Evolutionary conservation across 2,329 filamentous ascomycete genomes (phyloP), one percentile per base, ranked within the genome.

Genomic region (Fusarium sp.): DNA sequence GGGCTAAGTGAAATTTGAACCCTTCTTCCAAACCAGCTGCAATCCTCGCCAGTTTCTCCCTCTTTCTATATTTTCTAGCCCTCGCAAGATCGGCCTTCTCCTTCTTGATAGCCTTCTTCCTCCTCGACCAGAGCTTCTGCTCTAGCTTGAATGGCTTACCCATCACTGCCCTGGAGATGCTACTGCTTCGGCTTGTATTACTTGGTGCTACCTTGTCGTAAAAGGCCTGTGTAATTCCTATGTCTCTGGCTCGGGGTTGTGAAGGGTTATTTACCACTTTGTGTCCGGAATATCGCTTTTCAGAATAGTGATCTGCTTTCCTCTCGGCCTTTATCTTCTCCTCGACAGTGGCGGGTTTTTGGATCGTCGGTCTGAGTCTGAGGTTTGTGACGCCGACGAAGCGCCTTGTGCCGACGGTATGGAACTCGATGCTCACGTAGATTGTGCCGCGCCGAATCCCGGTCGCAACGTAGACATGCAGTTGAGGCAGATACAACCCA

Each of bases 91-190:
- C 14, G 13, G 4, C 12, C 36, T 55, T 44, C 18, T 45, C 15
- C 17, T 38, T 25, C 33, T 10, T 3, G 9, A 11, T 12, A 17
- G 4, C 4, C 33, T 18, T 55, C 50, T 13, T 35, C 57, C 47
- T 39, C 29, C 41, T 14, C 14, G 14, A 9, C 94, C 94, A 97
- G 36, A 91, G 94, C 64, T 86, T 85, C 76, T 84, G 85, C 83
- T 97, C 95, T 49, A 97, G 80, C 41, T 73, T 73, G 75, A 87
- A 66, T 20, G 74, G 4, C n/a, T 33, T 59, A 4, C 9, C 18
- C 35, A 22, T 65, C 8, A 25, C 36, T 15, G 9, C 17, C 11
- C 18, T 12, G 13, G 15, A 14, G 4, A 22, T 15, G 17, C 15
- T n/a, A 12, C 3, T 38, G 31, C 33, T 20, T 22, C 35, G 29